Evolutionary conservation across 208 protist species (phyloP), one percentile per base, ranked within the genome.

Genomic region (Porcisia deanei): DNA sequence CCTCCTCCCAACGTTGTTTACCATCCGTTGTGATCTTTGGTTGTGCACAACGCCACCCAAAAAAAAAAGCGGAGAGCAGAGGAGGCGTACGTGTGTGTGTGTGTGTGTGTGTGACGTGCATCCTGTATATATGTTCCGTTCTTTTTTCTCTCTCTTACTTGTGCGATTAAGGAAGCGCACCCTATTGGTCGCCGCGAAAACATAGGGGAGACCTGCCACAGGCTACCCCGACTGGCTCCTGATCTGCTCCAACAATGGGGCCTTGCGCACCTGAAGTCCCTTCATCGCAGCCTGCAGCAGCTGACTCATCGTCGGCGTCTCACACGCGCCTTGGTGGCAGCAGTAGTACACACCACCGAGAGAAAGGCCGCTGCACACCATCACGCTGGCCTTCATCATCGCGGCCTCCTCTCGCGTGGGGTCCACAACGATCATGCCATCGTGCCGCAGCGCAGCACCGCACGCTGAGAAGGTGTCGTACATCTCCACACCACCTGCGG

Each of bases 381-480:
- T 77, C 20, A 90, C 85, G 6, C 74, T 72, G 30, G 88, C 88
- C 53, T 66, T 79, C 45, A 82, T 86, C 16, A 55, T 74, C 18
- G 72, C 66, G 54, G 87, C 83, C 74, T 97, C 89, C 22, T 74
- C 80, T 20, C 54, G 79, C 43, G 81, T 85, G 1, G 87, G 83
- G 71, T 97, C 93, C 5, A 73, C 72, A 16, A 91, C 72, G 22
- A 97, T 76, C 8, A 88, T 55, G 37, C 88, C 92, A 69, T 91
- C 86, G 14, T 52, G 77, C 30, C 85, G 76, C 37, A 97, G 67
- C 30, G 80, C 93, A 5, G 89, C 83, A 41, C 79, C 86, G 75
- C 90, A 94, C 16, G 93, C 90, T n/a, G 88, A 82, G 49, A 94
- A 87, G 10, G 83, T 67, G 59, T 94, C 91, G 68, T 90, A 89